Evolutionary conservation across 2,329 filamentous ascomycete genomes (phyloP).

Genomic region (Calonectria pseudoturangicola): DNA sequence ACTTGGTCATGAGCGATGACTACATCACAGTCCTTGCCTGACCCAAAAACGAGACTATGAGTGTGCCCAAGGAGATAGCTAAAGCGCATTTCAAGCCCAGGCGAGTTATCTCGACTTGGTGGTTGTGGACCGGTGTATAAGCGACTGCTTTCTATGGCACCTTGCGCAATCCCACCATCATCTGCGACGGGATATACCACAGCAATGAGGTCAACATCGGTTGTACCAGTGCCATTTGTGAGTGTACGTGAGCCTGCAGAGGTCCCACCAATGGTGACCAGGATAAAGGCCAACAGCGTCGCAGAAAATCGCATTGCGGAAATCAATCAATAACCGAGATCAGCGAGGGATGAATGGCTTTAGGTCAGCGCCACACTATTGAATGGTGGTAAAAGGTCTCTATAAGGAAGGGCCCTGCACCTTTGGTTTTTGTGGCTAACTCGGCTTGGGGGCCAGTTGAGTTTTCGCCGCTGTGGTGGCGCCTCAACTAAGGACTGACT

Average conservation of each 20-base stretch:
- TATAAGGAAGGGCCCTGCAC: not conserved
- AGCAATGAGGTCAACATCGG: constrained; percentile 4
- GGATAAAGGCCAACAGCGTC: constrained; percentile 3
- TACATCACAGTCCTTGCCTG: constrained; percentile 8
- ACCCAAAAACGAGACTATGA: constrained; percentile 10
- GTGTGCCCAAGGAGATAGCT: not conserved
- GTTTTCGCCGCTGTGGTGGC: not conserved
- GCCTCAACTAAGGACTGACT: not conserved
- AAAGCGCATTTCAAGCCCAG: constrained; percentile 9
- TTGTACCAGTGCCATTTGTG: not conserved
- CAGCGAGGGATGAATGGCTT: not conserved
- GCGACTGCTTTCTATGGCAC: constrained; percentile 6
- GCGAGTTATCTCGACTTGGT: not conserved
- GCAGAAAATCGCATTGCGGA: constrained; percentile 1
- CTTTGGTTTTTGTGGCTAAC: not conserved
- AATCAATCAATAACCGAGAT: not conserved
- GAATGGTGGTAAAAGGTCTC: not conserved
- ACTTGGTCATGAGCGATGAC: not conserved
- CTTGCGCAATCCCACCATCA: constrained; percentile 7
- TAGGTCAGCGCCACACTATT: not conserved
- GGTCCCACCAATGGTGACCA: not conserved
- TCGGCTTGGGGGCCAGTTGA: not conserved
- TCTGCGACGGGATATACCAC: constrained; percentile 1
- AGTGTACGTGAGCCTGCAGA: not conserved
- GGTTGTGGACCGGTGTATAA: not conserved